Evolutionary conservation across 2,329 filamentous ascomycete genomes (phyloP), one percentile per base, ranked within the genome.

Genomic region (Colletotrichum plurivorum): DNA sequence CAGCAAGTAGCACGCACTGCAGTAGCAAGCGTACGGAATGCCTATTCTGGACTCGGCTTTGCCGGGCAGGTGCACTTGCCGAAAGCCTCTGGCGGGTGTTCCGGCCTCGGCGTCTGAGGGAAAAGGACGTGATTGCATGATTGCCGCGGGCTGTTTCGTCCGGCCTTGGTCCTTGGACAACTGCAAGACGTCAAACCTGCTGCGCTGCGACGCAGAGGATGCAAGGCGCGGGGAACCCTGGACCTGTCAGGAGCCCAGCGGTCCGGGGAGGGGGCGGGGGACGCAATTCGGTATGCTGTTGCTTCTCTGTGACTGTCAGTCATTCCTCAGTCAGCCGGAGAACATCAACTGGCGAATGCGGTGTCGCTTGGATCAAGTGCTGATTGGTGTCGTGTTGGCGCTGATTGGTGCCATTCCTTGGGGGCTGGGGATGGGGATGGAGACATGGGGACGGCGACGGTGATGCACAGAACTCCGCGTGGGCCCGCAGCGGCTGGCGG

Each of bases 141-240:
- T 56, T 60, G 57, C 57, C 57, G 57, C 46, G 46, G 48, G 41
- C 1, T 8, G 31, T 36, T 36, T 36, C 31, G 31, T 18, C 45
- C 16, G 45, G 45, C 9, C 45, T 25, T 25, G 22, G 22, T 4
- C 22, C 22, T 25, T 25, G 22, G 22, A 25, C 22, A 5, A 25
- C 22, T 25, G 45, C 7, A 46, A n/a, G 10, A 63, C 43, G 51
- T 52, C 58, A 67, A 67, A 49, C n/a, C 16, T 51, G 45, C 49
- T 67, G 60, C 45, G 46, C 52, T 64, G 65, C 49, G 63, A 67
- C 60, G 22, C 36, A 43, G 18, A 20, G 20, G 60, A 58, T 64
- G 60, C 65, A 64, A 64, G 60, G 45, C 64, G 65, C 65, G 60
- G 65, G 65, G 60, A 64, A 68, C 60, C 60, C 60, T 48, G 63